These are phyloP conservation scores for Amaranthus hypochondriacus DNA, from an alignment of 148 eudicot genomes.

Conservation along the genomic window DNA sequence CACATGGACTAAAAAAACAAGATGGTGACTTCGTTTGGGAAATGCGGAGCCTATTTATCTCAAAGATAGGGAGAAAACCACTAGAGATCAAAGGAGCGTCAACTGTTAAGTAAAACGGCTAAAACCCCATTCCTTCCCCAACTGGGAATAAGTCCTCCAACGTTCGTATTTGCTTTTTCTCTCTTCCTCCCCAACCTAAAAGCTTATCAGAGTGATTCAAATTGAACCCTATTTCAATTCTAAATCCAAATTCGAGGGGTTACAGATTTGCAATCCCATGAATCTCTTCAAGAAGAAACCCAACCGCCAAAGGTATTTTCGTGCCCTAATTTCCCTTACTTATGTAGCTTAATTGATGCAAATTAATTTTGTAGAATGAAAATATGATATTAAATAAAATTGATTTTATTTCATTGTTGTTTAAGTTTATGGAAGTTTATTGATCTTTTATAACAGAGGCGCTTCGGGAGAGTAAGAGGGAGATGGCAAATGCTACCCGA, in stretches of 20 bases:
- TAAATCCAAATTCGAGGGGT: neutral
- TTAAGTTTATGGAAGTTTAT: neutral
- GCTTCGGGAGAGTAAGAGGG: slow-evolving; percentile 84
- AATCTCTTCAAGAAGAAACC: slow-evolving; percentile 75
- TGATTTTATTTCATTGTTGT: neutral
- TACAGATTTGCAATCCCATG: slow-evolving; percentile 26
- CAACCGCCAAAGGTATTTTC: slow-evolving; percentile 77
- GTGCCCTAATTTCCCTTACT: slow-evolving; percentile 29
- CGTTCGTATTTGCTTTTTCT: slow-evolving; percentile 1
- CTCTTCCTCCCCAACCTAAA: neutral
- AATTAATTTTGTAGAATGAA: neutral
- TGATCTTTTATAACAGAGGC: slow-evolving; percentile 51
- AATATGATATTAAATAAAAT: neutral
- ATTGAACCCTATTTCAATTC: neutral
- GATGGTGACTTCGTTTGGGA: too few relatives aligned
- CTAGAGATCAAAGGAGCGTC: neutral
- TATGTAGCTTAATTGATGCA: neutral
- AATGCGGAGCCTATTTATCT: too few relatives aligned
- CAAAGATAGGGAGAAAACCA: too few relatives aligned
- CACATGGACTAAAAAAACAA: too few relatives aligned
- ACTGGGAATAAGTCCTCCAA: slow-evolving; percentile 10
- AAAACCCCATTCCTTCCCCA: neutral
- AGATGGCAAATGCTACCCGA: slow-evolving; percentile 91
- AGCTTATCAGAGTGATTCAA: neutral
- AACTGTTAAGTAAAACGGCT: neutral